phyloP scores from a whole-genome alignment of 495 filamentous ascomycete genomes.

The Rhizodiscina lignyota region DNA sequence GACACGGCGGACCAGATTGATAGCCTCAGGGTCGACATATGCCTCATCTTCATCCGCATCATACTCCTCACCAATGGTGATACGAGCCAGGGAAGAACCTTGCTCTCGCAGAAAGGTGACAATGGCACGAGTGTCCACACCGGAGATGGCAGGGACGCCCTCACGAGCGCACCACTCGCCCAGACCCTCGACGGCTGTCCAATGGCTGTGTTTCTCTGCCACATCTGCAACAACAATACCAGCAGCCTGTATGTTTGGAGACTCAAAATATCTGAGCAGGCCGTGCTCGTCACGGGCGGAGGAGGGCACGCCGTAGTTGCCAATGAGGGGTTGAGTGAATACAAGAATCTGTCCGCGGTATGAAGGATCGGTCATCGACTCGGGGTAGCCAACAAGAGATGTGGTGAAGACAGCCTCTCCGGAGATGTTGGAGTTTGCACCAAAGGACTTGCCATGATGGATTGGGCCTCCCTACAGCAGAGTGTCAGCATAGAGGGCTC shows the following conservation, averaged over 20 bases:
- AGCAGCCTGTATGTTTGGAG: conserved; percentile 87
- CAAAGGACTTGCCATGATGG: conserved; percentile 85
- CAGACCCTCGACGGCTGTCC: conserved; percentile 92
- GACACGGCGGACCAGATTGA: conserved; percentile 88
- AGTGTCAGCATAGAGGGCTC: conserved; percentile 7
- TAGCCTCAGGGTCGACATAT: conserved; percentile 84
- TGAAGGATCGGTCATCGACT: conserved; percentile 95
- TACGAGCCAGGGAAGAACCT: conserved; percentile 85
- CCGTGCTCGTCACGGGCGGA: conserved; percentile 58
- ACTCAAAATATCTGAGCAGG: conserved; percentile 85
- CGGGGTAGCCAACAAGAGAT: conserved; percentile 85
- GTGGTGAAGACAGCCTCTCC: conserved; percentile 94
- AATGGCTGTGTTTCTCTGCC: conserved; percentile 86
- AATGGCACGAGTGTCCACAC: conserved; percentile 91
- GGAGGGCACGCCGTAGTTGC: conserved; percentile 92
- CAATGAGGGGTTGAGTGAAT: conserved; percentile 97
- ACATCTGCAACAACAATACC: conserved; percentile 93
- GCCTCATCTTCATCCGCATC: conserved; percentile 97
- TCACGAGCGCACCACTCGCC: conserved; percentile 89
- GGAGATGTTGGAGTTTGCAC: conserved; percentile 78
- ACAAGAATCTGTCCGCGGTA: conserved; percentile 98
- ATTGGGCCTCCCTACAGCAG: conserved; percentile 58
- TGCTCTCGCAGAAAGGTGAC: conserved; percentile 91
- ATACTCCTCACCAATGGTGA: conserved; percentile 94
- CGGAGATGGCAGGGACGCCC: conserved; percentile 89